These are phyloP conservation scores for Stachybotrys chlorohalonatus DNA, from an alignment of 2,329 filamentous ascomycete genomes.

Conservation along the genomic window DNA sequence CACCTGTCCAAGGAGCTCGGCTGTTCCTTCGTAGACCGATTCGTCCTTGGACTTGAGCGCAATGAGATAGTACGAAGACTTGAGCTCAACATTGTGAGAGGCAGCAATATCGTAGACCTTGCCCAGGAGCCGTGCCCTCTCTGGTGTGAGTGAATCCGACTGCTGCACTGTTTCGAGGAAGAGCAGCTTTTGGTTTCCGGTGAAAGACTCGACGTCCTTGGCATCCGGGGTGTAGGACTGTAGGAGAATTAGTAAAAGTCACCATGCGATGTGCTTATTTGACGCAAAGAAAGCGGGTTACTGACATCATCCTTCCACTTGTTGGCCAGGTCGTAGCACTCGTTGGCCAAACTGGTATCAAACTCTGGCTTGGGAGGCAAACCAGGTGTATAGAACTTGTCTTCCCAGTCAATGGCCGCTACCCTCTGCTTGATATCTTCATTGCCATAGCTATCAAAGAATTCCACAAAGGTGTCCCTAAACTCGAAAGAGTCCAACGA, in stretches of 20 bases:
- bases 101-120: slow-evolving; percentile 61
- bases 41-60: slow-evolving; percentile 66
- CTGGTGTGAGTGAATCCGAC: slow-evolving; percentile 49
- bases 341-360: slow-evolving; percentile 78
- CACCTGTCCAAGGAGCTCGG: slow-evolving; percentile 68
- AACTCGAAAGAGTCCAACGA: slow-evolving; percentile 93
- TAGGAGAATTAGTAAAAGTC: background rate
- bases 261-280: slow-evolving; percentile 14
- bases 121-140: slow-evolving; percentile 64
- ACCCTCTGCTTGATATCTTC: slow-evolving; percentile 55
- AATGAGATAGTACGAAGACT: slow-evolving; percentile 70
- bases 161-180: slow-evolving; percentile 75
- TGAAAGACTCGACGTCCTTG: slow-evolving; percentile 64
- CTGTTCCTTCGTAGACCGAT: slow-evolving; percentile 59
- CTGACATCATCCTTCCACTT: slow-evolving; percentile 64
- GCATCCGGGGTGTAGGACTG: slow-evolving; percentile 54
- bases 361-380: slow-evolving; percentile 86
- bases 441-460: slow-evolving; percentile 64
- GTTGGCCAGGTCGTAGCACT: slow-evolving; percentile 71
- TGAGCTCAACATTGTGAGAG: slow-evolving; percentile 82
- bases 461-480: slow-evolving; percentile 76
- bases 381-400: slow-evolving; percentile 80
- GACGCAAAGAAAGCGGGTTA: slow-evolving; percentile 15
- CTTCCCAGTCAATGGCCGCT: slow-evolving; percentile 76
- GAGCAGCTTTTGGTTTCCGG: slow-evolving; percentile 82